Evolutionary conservation across 306 rosid species (phyloP).

Genomic region (Crataegus laevigata): DNA sequence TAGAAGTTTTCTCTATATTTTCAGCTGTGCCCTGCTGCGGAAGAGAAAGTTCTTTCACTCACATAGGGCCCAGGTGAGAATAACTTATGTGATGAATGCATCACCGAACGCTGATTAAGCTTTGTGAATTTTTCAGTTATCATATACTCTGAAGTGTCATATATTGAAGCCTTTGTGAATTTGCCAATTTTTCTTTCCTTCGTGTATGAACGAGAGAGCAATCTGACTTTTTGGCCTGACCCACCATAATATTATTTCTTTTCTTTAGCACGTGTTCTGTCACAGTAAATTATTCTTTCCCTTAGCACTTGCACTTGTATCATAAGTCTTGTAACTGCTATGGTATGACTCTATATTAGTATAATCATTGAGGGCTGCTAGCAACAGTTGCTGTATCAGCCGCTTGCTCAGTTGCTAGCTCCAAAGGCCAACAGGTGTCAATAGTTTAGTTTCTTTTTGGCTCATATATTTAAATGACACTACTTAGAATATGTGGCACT

Average conservation of each 20-base stretch:
- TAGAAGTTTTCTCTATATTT: constrained; percentile 18
- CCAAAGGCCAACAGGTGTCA: not conserved
- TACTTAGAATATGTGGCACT: not conserved
- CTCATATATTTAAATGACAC: not conserved
- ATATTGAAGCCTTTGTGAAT: not conserved
- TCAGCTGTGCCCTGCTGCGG: constrained; percentile 51
- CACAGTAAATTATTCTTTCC: not conserved
- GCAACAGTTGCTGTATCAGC: not conserved
- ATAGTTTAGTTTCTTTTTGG: not conserved
- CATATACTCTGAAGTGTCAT: not conserved
- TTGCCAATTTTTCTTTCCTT: not conserved
- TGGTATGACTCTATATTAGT: not conserved
- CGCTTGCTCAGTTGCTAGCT: not conserved
- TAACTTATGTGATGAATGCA: constrained; percentile 9
- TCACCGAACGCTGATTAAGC: not conserved
- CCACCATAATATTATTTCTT: not conserved
- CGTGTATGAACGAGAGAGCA: not conserved
- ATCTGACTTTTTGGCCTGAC: not conserved
- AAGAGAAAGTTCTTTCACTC: constrained; percentile 79
- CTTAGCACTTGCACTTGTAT: not conserved
- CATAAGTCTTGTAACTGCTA: not conserved
- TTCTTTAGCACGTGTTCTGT: not conserved
- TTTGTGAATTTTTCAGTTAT: not conserved
- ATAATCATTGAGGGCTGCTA: not conserved
- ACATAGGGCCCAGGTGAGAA: constrained; percentile 67